phyloP scores from a whole-genome alignment of 257 asterid species.

The Schizonepeta tenuifolia region DNA sequence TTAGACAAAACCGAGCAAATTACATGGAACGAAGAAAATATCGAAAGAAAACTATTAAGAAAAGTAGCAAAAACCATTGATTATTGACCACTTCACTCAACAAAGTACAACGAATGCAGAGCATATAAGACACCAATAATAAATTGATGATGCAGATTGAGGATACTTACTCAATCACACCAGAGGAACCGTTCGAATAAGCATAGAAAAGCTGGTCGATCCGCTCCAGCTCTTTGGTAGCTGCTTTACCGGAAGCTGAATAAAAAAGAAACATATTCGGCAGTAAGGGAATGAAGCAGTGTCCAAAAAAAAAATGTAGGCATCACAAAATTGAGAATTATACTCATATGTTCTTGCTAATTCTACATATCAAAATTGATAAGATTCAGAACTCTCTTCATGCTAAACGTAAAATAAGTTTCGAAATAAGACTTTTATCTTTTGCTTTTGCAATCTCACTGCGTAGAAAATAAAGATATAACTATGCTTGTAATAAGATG shows the following conservation, averaged over 20 bases:
- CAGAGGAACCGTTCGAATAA: conserved; percentile 54
- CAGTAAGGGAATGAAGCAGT: conserved; percentile 16
- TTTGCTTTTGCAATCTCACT: conserved; percentile 18
- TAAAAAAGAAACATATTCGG: conserved; percentile 24
- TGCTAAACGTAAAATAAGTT: background rate
- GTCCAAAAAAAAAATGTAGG: background rate
- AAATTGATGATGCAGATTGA: conserved; percentile 16
- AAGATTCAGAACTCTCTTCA: background rate
- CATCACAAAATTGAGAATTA: background rate
- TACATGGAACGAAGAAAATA: conserved; percentile 18
- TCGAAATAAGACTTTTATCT: background rate
- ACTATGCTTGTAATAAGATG: background rate
- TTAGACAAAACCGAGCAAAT: conserved; percentile 28
- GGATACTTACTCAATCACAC: conserved; percentile 71
- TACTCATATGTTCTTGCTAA: background rate
- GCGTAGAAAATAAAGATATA: background rate
- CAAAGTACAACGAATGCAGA: background rate
- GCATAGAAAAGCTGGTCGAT: conserved; percentile 63
- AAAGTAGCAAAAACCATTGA: background rate
- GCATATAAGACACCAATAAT: background rate
- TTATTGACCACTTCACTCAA: background rate
- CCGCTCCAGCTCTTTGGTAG: conserved; percentile 58
- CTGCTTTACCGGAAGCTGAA: conserved; percentile 72
- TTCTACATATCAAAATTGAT: background rate
- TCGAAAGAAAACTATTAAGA: conserved; percentile 10